Evolutionary conservation across 2,329 filamentous ascomycete species (phyloP).

Genomic region (Trichoderma brevicompactum): DNA sequence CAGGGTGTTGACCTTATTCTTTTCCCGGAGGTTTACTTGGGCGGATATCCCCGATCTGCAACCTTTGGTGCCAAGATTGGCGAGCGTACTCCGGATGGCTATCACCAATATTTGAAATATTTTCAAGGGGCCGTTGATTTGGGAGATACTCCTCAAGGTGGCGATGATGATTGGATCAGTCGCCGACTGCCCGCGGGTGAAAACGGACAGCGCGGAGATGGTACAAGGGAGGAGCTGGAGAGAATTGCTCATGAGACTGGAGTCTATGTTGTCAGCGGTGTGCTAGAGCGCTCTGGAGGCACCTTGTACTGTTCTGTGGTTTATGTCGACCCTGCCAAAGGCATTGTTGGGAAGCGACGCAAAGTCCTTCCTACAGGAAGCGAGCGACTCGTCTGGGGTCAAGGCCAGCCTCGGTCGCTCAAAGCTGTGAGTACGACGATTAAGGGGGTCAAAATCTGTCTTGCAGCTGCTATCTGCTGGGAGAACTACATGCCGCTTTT

Average conservation of each 20-base stretch:
- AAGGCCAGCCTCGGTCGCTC: not conserved
- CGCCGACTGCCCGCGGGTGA: not conserved
- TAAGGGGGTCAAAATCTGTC: conserved; percentile 9
- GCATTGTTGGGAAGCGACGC: conserved; percentile 10
- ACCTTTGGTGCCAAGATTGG: conserved; percentile 16
- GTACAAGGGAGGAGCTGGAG: conserved; percentile 4
- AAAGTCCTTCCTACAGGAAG: conserved; percentile 4
- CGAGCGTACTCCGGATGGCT: conserved; percentile 2
- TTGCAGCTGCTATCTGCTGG: conserved; percentile 17
- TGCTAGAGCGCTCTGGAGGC: not conserved
- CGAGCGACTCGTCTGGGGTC: conserved; percentile 5
- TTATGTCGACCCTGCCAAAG: conserved; percentile 3
- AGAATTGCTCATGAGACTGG: conserved; percentile 8
- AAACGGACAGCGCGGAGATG: conserved; percentile 3
- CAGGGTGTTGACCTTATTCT: too few relatives aligned
- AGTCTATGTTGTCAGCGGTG: not conserved
- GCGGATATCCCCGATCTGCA: not conserved
- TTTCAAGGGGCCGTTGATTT: conserved; percentile 17
- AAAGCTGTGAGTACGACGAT: not conserved
- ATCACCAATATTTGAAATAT: conserved; percentile 8
- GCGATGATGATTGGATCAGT: conserved; percentile 1
- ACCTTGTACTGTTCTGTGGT: conserved; percentile 10
- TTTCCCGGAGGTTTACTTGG: too few relatives aligned
- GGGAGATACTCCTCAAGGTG: conserved; percentile 7
- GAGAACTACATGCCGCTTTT: conserved; percentile 18